Percentiles rank a stretch among this genome's conserved stretches.
Conservation (phyloP, 352 stramenopile species). For the Globisporangium lucens region DNA sequence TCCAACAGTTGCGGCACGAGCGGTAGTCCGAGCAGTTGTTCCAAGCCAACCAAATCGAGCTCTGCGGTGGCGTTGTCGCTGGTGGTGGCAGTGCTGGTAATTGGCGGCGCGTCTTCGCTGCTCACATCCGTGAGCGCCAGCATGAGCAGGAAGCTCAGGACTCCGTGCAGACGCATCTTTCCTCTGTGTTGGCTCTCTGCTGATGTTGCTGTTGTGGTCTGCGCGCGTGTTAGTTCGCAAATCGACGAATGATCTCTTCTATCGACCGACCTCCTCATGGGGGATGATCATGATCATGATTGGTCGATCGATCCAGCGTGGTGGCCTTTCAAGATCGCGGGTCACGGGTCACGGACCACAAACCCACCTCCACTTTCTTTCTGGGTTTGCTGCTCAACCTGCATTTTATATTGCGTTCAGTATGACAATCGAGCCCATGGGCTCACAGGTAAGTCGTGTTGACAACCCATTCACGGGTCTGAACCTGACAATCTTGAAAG, state of each 20-base stretch:
- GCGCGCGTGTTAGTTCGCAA: not conserved
- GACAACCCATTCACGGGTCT: not conserved
- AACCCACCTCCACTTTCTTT: not conserved
- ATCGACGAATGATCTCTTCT: constrained; percentile 1
- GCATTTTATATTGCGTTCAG: not conserved
- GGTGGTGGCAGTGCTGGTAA: not conserved
- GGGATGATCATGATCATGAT: not conserved
- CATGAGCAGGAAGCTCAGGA: constrained; percentile 8
- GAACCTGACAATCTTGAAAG: not conserved
- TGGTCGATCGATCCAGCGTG: not conserved
- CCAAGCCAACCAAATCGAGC: not conserved
- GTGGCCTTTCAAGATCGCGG: constrained; percentile 13
- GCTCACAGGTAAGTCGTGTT: not conserved
- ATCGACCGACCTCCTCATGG: not conserved
- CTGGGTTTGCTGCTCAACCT: not conserved
- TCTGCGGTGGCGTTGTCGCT: not conserved
- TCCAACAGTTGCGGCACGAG: constrained; percentile 3
- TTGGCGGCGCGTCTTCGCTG: not conserved
- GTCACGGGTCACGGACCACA: not conserved
- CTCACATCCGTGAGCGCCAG: not conserved
- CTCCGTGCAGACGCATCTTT: constrained; percentile 1
- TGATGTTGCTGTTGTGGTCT: not conserved
- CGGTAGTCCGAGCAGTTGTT: constrained; percentile 1
- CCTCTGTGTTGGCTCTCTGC: not conserved
- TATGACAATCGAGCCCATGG: not conserved